These are phyloP conservation scores for Terfezia boudieri DNA, from an alignment of 495 filamentous ascomycete genomes.

Conservation along the genomic window DNA sequence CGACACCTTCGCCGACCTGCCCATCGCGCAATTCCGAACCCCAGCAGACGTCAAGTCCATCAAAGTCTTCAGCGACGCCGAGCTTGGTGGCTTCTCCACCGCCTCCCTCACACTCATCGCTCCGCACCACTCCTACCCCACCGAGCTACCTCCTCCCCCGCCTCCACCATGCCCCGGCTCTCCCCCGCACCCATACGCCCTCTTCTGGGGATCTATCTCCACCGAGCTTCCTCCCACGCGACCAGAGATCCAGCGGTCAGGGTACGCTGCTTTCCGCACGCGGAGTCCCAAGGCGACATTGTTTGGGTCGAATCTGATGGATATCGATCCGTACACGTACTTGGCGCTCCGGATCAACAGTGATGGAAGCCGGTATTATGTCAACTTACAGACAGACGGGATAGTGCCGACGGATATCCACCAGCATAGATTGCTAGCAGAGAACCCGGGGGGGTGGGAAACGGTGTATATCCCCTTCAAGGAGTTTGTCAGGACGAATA, in stretches of 20 bases:
- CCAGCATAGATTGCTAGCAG: constrained; percentile 75
- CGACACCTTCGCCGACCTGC: constrained; percentile 30
- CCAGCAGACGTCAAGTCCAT: constrained; percentile 30
- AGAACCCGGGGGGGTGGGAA: constrained; percentile 72
- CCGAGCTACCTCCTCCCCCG: constrained; percentile 5
- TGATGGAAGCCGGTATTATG: constrained; percentile 77
- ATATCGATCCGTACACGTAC: constrained; percentile 72
- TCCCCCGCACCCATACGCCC: constrained; percentile 26
- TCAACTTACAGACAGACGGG: constrained; percentile 88
- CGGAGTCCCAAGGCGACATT: constrained; percentile 34
- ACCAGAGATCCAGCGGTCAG: constrained; percentile 44
- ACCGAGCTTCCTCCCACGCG: constrained; percentile 56
- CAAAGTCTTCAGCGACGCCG: constrained; percentile 67
- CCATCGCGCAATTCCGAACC: constrained; percentile 43
- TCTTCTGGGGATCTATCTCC: constrained; percentile 75
- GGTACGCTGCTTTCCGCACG: constrained; percentile 79
- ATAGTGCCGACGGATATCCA: constrained; percentile 84
- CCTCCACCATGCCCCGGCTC: constrained; percentile 20
- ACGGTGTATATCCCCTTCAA: constrained; percentile 70
- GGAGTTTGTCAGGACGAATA: constrained; percentile 86
- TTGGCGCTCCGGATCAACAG: constrained; percentile 76
- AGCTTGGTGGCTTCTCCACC: constrained; percentile 67
- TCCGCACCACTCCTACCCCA: constrained; percentile 5
- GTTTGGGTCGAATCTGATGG: constrained; percentile 65
- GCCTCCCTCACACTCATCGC: constrained; percentile 46